A percentile compares a stretch with the other conserved stretches of the same genome.
These are phyloP conservation scores for Botryotinia calthae DNA, from an alignment of 2,329 filamentous ascomycete genomes.

Conservation along the genomic window DNA sequence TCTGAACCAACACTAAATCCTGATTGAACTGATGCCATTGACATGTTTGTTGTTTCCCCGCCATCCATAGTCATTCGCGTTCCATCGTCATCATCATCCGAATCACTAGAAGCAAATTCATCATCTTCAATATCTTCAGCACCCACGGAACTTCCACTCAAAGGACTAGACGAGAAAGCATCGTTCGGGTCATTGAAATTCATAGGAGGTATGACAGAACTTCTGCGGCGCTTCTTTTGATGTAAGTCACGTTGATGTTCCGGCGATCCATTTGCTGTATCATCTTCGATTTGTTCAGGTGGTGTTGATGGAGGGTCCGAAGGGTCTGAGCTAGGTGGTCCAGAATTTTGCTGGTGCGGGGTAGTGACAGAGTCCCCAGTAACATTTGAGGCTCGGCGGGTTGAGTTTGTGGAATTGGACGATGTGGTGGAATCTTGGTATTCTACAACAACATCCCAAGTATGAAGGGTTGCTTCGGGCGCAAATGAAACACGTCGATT, in stretches of 20 bases:
- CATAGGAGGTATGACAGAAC: slow-evolving; percentile 63
- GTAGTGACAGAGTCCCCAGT: slow-evolving; percentile 30
- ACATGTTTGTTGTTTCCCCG: slow-evolving; percentile 66
- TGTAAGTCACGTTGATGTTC: slow-evolving; percentile 64
- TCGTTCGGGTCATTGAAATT: slow-evolving; percentile 64
- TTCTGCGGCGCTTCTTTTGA: slow-evolving; percentile 60
- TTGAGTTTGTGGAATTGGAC: slow-evolving; percentile 70
- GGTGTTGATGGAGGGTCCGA: slow-evolving; percentile 60
- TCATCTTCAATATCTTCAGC: slow-evolving; percentile 46
- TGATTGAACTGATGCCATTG: slow-evolving; percentile 60
- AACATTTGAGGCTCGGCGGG: slow-evolving; percentile 66
- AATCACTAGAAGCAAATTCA: slow-evolving; percentile 49
- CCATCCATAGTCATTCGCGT: slow-evolving; percentile 78
- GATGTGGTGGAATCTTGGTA: slow-evolving; percentile 84
- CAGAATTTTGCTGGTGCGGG: slow-evolving; percentile 32
- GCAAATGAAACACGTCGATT: slow-evolving; percentile 95
- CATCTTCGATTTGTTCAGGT: slow-evolving; percentile 60
- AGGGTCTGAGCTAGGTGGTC: slow-evolving; percentile 45
- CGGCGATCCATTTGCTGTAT: slow-evolving; percentile 56
- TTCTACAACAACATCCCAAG: slow-evolving; percentile 86
- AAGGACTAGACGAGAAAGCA: slow-evolving; percentile 73
- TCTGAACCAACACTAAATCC: slow-evolving; percentile 63
- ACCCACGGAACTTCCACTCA: slow-evolving; percentile 59
- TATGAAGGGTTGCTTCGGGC: slow-evolving; percentile 94
- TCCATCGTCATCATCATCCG: slow-evolving; percentile 63